Evolutionary conservation across 2,329 filamentous ascomycete species (phyloP), one percentile per base, ranked within the genome.

Genomic region (Neofusicoccum laricinum): DNA sequence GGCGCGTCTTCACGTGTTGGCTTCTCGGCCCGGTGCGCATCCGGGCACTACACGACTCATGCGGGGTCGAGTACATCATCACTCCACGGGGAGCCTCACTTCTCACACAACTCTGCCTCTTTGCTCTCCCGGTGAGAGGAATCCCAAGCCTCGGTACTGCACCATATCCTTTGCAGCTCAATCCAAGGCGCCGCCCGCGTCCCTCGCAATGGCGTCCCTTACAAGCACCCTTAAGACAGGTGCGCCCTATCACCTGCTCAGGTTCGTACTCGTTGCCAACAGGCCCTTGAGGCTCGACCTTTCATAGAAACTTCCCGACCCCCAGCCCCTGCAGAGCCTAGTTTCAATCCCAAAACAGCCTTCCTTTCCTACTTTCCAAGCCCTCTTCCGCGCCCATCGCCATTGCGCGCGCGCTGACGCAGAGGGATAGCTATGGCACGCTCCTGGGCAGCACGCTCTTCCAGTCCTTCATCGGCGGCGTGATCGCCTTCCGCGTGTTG

Each of bases 381-480:
- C 38, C 17, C n/a, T 25, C 61, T 21, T 38, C 36, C 14, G 36
- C 36, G 6, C 49, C 55, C 49, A 15, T 32, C 66, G n/a, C 10
- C 21, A 45, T 38, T 48, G 61, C 64, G 40, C 58, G 21, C 55
- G 65, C 12, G 51, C 59, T 32, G 12, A 6, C 36, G 51, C 69
- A 95, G 4, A 30, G 7, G 4, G 25, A 1, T 30, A 30, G 92
- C 74, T 97, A 96, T 79, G 93, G 92, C 69, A 93, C 92, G 19
- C 85, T 98, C 57, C 82, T 98, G 14, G 95, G 95, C 68, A 89
- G 90, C 32, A 90, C 92, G 43, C 84, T 97, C 76, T 98, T 93
- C 79, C 92, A 98, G 76, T 90, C 90, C 63, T 97, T 97, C 78
- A 80, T 89, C 66, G 82, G 80, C 58, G 87, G 92, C 65, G 86